Percentiles rank a stretch among this genome's conserved stretches.
Conservation (phyloP, 2,329 filamentous ascomycete genomes). For the Chrysoporthe puriensis region DNA sequence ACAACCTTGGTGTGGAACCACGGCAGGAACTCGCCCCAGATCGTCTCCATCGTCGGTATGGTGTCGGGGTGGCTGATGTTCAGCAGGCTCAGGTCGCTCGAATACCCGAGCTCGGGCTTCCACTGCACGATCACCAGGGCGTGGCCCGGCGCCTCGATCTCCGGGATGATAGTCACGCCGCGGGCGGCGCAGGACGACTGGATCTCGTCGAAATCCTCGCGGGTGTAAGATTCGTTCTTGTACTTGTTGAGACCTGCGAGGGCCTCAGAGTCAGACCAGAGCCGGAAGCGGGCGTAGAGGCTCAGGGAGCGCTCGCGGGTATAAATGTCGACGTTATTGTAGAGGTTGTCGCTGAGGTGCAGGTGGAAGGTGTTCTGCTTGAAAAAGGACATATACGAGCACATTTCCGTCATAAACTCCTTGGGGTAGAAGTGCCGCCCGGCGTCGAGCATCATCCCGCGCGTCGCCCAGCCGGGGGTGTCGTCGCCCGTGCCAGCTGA, state of each 20-base stretch:
- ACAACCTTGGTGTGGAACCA: conserved; percentile 61
- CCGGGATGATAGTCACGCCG: conserved; percentile 61
- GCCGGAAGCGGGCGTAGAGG: conserved; percentile 59
- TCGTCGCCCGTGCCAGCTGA: conserved; percentile 49
- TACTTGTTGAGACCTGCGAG: conserved; percentile 54
- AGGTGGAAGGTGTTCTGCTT: conserved; percentile 64
- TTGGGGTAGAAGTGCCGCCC: conserved; percentile 60
- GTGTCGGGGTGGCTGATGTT: conserved; percentile 60
- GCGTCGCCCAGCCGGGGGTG: conserved; percentile 52
- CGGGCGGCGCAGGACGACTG: conserved; percentile 55
- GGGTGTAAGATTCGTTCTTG: conserved; percentile 58
- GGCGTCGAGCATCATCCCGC: conserved; percentile 57
- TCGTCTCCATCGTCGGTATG: conserved; percentile 54
- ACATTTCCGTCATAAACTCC: conserved; percentile 59
- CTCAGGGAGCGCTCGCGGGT: conserved; percentile 49
- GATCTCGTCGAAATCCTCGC: conserved; percentile 54
- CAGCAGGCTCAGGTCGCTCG: conserved; percentile 51
- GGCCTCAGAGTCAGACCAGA: conserved; percentile 52
- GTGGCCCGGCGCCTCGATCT: conserved; percentile 64
- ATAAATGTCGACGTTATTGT: conserved; percentile 52
- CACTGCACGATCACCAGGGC: conserved; percentile 60
- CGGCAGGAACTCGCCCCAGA: conserved; percentile 56
- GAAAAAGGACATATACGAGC: conserved; percentile 63
- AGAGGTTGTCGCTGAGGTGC: conserved; percentile 61
- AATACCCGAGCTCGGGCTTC: conserved; percentile 58